These are phyloP conservation scores for Neopestalotiopsis clavispora DNA, from an alignment of 2,329 filamentous ascomycete species.

Conservation along the genomic window DNA sequence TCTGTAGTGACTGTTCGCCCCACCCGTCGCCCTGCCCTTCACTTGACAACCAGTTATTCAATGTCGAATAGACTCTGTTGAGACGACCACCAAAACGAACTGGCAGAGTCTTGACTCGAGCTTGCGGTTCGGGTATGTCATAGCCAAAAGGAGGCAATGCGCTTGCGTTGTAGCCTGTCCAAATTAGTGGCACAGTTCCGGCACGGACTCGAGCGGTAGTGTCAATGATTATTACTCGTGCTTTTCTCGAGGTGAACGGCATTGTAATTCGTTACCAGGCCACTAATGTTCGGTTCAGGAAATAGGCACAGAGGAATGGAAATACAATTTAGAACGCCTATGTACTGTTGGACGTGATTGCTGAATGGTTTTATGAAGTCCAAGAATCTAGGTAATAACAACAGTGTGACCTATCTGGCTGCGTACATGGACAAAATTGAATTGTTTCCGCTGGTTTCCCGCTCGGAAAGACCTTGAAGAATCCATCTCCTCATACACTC, in stretches of 20 bases:
- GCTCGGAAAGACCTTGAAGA: too few relatives aligned
- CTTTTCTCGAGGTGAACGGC: not conserved
- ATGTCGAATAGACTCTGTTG: not conserved
- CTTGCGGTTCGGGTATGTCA: not conserved
- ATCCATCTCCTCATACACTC: too few relatives aligned
- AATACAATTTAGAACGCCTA: too few relatives aligned
- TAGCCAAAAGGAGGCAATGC: not conserved
- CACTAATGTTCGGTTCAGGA: not conserved
- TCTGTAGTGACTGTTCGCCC: not conserved
- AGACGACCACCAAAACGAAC: not conserved
- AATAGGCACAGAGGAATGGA: too few relatives aligned
- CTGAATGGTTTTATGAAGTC: too few relatives aligned
- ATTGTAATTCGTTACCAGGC: not conserved
- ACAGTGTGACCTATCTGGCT: too few relatives aligned
- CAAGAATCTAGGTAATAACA: too few relatives aligned
- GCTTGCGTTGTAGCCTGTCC: not conserved
- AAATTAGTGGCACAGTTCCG: not conserved
- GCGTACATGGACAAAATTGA: too few relatives aligned
- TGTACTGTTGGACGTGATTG: too few relatives aligned
- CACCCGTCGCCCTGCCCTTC: not conserved
- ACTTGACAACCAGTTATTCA: not conserved
- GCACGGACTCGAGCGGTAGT: not conserved
- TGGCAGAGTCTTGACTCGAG: not conserved
- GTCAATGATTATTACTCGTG: conserved; percentile 4
- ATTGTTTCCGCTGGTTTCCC: too few relatives aligned